Conservation (phyloP, 2,329 filamentous ascomycete genomes). For the Aspergillus proliferans region DNA sequence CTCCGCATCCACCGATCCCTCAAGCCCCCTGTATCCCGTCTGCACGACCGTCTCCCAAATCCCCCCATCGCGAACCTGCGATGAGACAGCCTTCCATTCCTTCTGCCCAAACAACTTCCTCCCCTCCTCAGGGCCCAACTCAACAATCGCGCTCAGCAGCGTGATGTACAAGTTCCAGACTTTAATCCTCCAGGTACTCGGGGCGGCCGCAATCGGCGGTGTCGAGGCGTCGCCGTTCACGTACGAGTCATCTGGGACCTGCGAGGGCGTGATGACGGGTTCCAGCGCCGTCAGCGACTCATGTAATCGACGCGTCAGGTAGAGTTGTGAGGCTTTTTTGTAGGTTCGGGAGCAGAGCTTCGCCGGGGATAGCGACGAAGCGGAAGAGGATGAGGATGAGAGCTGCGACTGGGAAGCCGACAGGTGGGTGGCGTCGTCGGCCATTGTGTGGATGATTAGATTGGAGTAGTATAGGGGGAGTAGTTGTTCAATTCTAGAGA, state of each 20-base stretch:
- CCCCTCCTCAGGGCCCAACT: constrained; percentile 83
- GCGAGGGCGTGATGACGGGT: constrained; percentile 65
- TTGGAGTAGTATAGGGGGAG: neutral
- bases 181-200: constrained; percentile 78
- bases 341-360: constrained; percentile 74
- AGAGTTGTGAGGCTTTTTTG: constrained; percentile 87
- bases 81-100: constrained; percentile 75
- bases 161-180: constrained; percentile 97
- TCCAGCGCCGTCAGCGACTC: constrained; percentile 82
- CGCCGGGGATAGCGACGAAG: constrained; percentile 60
- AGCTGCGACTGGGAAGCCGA: constrained; percentile 47
- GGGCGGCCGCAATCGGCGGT: constrained; percentile 70
- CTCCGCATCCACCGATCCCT: constrained; percentile 88
- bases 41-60: constrained; percentile 93
- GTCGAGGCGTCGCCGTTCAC: constrained; percentile 44
- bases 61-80: constrained; percentile 77
- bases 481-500: neutral
- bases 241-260: constrained; percentile 28
- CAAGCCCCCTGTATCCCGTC: constrained; percentile 78
- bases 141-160: constrained; percentile 82
- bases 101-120: constrained; percentile 79
- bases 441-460: constrained; percentile 19
- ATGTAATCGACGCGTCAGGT: constrained; percentile 84
- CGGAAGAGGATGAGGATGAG: constrained; percentile 65
- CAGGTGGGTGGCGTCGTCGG: constrained; percentile 23